These are phyloP conservation scores for Aegle marmelos DNA, from an alignment of 345 rosid genomes.

Conservation along the genomic window DNA sequence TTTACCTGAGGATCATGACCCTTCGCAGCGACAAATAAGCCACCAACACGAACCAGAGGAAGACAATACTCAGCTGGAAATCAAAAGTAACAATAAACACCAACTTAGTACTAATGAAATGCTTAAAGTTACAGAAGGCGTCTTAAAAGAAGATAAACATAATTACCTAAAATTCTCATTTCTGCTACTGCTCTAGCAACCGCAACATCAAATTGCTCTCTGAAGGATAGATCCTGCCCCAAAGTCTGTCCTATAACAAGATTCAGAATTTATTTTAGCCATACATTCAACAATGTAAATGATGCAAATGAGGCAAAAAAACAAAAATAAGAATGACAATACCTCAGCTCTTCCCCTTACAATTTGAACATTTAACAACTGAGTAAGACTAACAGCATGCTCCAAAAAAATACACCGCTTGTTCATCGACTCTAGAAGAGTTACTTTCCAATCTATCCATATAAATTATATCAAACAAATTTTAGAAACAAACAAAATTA, in stretches of 20 bases:
- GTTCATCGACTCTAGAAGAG: constrained; percentile 77
- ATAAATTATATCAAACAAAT: neutral
- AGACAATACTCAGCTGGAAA: constrained; percentile 89
- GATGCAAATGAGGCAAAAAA: neutral
- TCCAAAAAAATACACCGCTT: constrained; percentile 92
- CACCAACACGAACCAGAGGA: constrained; percentile 91
- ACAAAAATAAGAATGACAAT: neutral
- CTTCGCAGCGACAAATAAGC: constrained; percentile 92
- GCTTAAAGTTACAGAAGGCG: constrained; percentile 3
- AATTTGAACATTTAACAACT: constrained; percentile 63
- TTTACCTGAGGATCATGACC: constrained; percentile 90
- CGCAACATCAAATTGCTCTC: constrained; percentile 87
- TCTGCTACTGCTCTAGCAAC: constrained; percentile 97
- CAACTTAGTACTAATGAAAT: constrained; percentile 9
- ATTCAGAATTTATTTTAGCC: constrained; percentile 6
- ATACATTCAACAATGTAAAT: neutral
- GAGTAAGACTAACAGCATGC: constrained; percentile 58
- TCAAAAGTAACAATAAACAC: constrained; percentile 11
- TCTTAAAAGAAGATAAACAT: neutral
- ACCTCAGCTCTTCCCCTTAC: constrained; percentile 97
- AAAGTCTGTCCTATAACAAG: constrained; percentile 59
- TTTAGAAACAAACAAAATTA: neutral
- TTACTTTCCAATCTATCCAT: constrained; percentile 72
- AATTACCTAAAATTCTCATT: constrained; percentile 83
- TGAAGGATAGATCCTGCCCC: constrained; percentile 54